Conservation (phyloP, 176 grass and related monocot genomes). For the Triticum urartu region DNA sequence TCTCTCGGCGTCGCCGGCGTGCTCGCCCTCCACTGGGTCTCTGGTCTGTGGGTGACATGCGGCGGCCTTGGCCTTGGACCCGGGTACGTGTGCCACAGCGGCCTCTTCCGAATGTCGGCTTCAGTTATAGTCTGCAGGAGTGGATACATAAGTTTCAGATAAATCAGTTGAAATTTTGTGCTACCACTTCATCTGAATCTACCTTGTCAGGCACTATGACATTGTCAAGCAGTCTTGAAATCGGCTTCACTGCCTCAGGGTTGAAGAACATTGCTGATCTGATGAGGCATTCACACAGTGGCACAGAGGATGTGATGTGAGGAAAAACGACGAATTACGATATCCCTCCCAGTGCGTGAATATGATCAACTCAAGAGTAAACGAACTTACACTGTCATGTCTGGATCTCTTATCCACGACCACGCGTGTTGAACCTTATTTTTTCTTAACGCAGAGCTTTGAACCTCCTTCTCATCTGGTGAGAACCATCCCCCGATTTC, state of each 20-base stretch:
- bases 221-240: constrained; percentile 17
- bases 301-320: neutral
- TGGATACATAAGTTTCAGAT: neutral
- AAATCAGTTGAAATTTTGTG: neutral
- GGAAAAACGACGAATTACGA: neutral
- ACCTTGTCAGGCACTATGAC: constrained; percentile 28
- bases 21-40: constrained; percentile 9
- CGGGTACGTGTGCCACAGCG: constrained; percentile 33
- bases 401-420: neutral
- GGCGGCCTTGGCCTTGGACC: neutral
- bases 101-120: constrained; percentile 17
- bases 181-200: neutral
- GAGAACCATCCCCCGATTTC: constrained; percentile 42
- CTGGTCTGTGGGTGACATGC: neutral
- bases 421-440: neutral
- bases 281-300: neutral
- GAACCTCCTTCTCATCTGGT: neutral
- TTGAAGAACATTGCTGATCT: constrained; percentile 39
- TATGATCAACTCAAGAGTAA: neutral
- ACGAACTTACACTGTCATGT: constrained; percentile 22
- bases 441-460: neutral
- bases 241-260: neutral
- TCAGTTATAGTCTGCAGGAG: constrained; percentile 25
- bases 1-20: neutral
- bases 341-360: neutral